These are phyloP conservation scores for Solanum chaucha DNA, from an alignment of 257 asterid species.

Conservation along the genomic window DNA sequence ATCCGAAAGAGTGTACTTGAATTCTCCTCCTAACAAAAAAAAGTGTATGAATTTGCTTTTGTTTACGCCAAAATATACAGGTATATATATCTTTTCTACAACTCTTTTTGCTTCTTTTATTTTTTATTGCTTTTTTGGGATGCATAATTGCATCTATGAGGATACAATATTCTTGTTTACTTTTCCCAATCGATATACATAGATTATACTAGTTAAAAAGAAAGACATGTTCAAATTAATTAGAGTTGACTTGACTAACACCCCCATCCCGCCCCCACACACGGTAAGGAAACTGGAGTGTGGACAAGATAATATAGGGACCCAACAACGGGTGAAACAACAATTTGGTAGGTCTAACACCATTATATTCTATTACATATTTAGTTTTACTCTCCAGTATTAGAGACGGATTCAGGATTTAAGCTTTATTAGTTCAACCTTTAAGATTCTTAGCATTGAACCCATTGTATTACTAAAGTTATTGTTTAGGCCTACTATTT, in stretches of 20 bases:
- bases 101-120: not conserved
- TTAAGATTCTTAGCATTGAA: not conserved
- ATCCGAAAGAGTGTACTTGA: not conserved
- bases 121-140: not conserved
- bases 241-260: not conserved
- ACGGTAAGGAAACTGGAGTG: not conserved
- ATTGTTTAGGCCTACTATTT: not conserved
- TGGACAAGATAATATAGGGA: not conserved
- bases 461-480: not conserved
- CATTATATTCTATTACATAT: not conserved
- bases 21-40: not conserved
- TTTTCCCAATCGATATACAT: not conserved
- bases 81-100: not conserved
- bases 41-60: not conserved
- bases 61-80: not conserved
- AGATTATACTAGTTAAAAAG: not conserved
- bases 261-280: not conserved
- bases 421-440: not conserved
- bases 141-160: not conserved
- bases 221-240: not conserved
- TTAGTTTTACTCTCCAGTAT: not conserved
- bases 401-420: not conserved
- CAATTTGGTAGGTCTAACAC: not conserved
- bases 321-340: not conserved
- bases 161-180: not conserved